Evolutionary conservation across 2,329 filamentous ascomycete genomes (phyloP), one percentile per base, ranked within the genome.

Genomic region (Trichoderma endophyticum): DNA sequence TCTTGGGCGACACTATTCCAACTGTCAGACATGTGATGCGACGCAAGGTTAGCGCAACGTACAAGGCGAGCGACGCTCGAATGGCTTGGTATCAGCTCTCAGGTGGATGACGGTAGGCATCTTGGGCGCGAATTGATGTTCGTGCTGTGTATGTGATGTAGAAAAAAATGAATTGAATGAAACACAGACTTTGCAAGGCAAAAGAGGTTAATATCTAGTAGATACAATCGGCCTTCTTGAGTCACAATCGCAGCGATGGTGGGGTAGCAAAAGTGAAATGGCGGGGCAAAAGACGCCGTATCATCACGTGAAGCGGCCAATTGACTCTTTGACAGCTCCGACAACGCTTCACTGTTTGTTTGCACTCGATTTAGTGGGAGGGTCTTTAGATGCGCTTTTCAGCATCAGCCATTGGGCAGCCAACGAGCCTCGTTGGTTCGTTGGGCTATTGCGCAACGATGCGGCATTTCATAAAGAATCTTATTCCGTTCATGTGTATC

Each of bases 1-100:
- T 70, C 66, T 75, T 43, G 39, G 76, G 76, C 1, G 76, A 77
- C 28, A 60, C 54, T 69, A 26, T 5, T 43, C 34, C 54, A 30
- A 24, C 4, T 32, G 56, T 36, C 2, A 43, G 14, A 60, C 21
- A 28, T 54, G 34, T 18, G 18, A 39, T 30, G 32, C n/a, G 15
- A 43, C 39, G 6, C 15, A 21, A n/a, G 4, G 34, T 18, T 3
- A 36, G 36, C 26, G 15, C 24, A 43, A 30, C 36, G 26, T 64
- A 64, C 61, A 26, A 14, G 61, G 39, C 34, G 36, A 64, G 24
- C 61, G 61, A 18, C 61, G 61, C 36, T 64, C 61, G 3, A 48
- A 36, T 30, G 61, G 61, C 61, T 64, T 64, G 26, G 61, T 51
- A 9, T 64, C 61, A 30, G 61, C 21, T 51, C 61, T 48, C 18